Evolutionary conservation across 805 yeast species (phyloP), one percentile per base, ranked within the genome.

Genomic region (Yarrowia deformans): DNA sequence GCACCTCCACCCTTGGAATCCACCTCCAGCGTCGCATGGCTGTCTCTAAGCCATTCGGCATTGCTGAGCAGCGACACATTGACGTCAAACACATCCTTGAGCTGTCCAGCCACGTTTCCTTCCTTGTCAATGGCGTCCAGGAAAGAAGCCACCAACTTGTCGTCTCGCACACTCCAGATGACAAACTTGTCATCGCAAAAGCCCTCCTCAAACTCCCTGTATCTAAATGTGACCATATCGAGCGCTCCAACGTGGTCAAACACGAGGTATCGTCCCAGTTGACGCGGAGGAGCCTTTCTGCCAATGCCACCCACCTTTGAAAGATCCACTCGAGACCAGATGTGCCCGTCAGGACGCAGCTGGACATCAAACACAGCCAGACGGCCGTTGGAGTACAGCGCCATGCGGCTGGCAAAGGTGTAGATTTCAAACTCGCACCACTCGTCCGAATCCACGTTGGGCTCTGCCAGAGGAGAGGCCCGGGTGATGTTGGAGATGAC

Each of bases 401-500:
- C 66, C 66, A 60, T 60, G 18, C 52, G 66, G 14, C 52, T 60
- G 14, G 48, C 66, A 18, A 43, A 60, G 2, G 66, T 60, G 66
- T 39, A 60, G 18, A 60, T 60, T 3, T 60, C 66, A 45, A 60
- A 60, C 40, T 43, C 52, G 19, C 66, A 43, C 66, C 50, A 60
- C n/a, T 43, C 50, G 42, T 60, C 52, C 2, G 66, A 39, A 34
- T 34, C 32, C 8, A 60, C 40, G 34, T 45, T 60, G 13, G 66
- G 50, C 8, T 32, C 66, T 0, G 66, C n/a, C 29, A 60, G 16
- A 8, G 66, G 66, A 18, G 66, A 43, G 1, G 50, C 39, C 3
- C 66, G 34, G 3, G 66, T 45, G 19, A 60, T 60, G 42, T 60
- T 60, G 40, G 66, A 34, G 8, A 60, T 45, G 9, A 60, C 66